Percentiles rank a stretch among this genome's conserved stretches.
These are phyloP conservation scores for Taphrina flavorubra DNA, from an alignment of 1,139 yeast species.

Conservation along the genomic window DNA sequence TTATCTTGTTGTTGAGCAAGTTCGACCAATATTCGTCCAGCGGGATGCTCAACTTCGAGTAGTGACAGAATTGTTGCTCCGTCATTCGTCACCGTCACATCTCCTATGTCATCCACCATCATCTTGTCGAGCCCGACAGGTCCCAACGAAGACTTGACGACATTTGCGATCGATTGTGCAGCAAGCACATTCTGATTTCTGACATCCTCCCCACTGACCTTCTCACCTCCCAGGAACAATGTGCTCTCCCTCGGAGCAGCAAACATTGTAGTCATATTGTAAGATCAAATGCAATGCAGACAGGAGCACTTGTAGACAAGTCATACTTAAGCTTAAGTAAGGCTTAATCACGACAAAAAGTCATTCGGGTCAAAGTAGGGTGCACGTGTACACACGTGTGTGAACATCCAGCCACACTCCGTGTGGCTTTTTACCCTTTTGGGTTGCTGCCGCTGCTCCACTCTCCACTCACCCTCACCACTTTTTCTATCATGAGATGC, in stretches of 20 bases:
- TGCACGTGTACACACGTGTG: no score
- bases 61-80: constrained; percentile 94
- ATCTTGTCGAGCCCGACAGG: constrained; percentile 98
- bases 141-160: constrained; percentile 93
- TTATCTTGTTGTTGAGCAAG: constrained; percentile 98
- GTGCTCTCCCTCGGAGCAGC: constrained; percentile 40
- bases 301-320: no score
- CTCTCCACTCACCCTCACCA: no score
- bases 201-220: constrained; percentile 93
- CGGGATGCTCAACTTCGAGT: constrained; percentile 97
- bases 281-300: no score
- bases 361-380: no score
- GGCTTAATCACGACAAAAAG: no score
- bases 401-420: no score
- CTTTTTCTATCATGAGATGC: no score
- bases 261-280: constrained; percentile 38
- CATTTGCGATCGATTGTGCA: constrained; percentile 95
- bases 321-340: no score
- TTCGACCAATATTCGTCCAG: constrained; percentile 95
- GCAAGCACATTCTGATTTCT: constrained; percentile 93
- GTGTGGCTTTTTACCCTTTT: no score
- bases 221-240: constrained; percentile 77
- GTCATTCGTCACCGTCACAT: constrained; percentile 97
- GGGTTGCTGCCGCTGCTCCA: no score
- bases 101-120: constrained; percentile 99